Conservation (phyloP, 495 filamentous ascomycete genomes). For the Copromyces sp. region DNA sequence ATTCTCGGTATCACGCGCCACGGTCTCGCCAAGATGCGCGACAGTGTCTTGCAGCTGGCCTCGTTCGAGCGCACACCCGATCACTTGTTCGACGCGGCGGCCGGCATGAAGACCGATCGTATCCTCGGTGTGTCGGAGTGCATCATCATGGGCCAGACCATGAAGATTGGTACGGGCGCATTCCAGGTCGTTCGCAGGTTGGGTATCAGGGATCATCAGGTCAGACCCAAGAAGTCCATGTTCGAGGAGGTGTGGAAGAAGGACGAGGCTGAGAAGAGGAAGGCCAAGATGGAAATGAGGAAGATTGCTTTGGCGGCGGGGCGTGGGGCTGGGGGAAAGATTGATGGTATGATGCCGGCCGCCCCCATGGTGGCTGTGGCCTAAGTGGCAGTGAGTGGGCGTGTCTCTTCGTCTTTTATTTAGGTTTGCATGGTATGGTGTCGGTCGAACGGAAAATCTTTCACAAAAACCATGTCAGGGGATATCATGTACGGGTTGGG, state of each 20-base stretch:
- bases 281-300: conserved; percentile 13
- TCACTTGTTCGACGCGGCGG: conserved; percentile 92
- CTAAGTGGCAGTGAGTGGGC: not conserved
- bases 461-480: not conserved
- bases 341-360: not conserved
- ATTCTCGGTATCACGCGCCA: conserved; percentile 97
- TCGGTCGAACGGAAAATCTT: not conserved
- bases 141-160: conserved; percentile 95
- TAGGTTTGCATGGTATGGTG: not conserved
- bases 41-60: conserved; percentile 86
- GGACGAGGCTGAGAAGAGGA: conserved; percentile 27
- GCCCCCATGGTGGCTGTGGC: not conserved
- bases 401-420: not conserved
- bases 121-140: conserved; percentile 93
- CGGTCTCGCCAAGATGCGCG: conserved; percentile 92
- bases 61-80: conserved; percentile 98
- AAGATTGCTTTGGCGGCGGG: conserved; percentile 5
- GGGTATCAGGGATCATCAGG: conserved; percentile 53
- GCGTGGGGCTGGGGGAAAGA: not conserved
- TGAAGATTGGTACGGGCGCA: conserved; percentile 82
- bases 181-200: conserved; percentile 77
- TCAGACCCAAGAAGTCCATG: conserved; percentile 51
- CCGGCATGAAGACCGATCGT: conserved; percentile 73
- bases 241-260: conserved; percentile 71
- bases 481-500: not conserved